Percentiles rank a stretch among this genome's conserved stretches.
These are phyloP conservation scores for Polytolypa hystricis DNA, from an alignment of 2,329 filamentous ascomycete genomes.

Conservation along the genomic window DNA sequence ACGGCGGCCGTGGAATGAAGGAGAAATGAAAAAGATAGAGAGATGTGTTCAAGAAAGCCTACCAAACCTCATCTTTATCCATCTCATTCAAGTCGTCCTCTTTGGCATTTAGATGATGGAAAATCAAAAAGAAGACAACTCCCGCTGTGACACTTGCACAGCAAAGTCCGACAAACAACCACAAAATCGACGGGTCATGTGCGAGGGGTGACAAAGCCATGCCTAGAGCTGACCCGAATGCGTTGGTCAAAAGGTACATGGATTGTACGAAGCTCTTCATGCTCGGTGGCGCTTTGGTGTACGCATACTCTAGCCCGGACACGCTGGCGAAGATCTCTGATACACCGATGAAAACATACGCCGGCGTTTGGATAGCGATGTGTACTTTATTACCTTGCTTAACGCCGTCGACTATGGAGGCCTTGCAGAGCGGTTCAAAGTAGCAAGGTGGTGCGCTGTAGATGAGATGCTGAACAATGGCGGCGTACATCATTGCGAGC, in stretches of 20 bases:
- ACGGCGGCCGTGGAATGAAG: no score
- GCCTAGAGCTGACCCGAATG: conserved; percentile 48
- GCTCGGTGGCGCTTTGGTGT: conserved; percentile 58
- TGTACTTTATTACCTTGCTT: conserved; percentile 31
- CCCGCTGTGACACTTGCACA: conserved; percentile 39
- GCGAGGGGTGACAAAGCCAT: conserved; percentile 51
- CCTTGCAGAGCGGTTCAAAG: conserved; percentile 25
- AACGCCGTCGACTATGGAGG: conserved; percentile 22
- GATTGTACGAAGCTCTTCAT: conserved; percentile 55
- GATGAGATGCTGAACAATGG: conserved; percentile 46
- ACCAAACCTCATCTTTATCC: conserved; percentile 32
- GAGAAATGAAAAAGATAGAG: no score
- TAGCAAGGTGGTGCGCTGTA: conserved; percentile 45
- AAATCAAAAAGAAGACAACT: conserved; percentile 43
- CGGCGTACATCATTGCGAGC: conserved; percentile 51
- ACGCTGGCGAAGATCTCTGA: conserved; percentile 54
- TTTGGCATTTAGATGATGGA: conserved; percentile 37
- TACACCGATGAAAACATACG: conserved; percentile 35
- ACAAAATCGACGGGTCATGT: conserved; percentile 53
- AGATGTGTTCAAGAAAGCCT: no score
- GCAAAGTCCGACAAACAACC: conserved; percentile 54
- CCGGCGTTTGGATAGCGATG: conserved; percentile 35
- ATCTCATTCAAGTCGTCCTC: conserved; percentile 43
- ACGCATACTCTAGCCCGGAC: conserved; percentile 61
- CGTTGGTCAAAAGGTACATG: conserved; percentile 47